Evolutionary conservation across 768 basidiomycete genomes (phyloP).

Genomic region (Kockovaella imperatae): DNA sequence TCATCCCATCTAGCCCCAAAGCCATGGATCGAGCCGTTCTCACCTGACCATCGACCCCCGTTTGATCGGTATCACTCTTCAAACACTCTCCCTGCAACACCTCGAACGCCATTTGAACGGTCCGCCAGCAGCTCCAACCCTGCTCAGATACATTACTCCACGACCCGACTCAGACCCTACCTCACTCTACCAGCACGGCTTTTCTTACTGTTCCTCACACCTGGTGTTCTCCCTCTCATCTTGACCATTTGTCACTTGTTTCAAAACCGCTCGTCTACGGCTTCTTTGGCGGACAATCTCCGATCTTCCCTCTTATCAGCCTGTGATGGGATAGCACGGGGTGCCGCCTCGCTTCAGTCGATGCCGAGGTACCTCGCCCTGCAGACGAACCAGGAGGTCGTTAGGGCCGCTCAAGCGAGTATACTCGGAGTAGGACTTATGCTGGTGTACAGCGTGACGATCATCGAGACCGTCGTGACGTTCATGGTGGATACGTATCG

Average conservation of each 20-base stretch:
- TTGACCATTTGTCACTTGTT: slow-evolving; percentile 79
- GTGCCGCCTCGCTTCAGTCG: slow-evolving; percentile 71
- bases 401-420: slow-evolving; percentile 67
- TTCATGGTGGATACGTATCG: slow-evolving; percentile 89
- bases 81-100: slow-evolving; percentile 27
- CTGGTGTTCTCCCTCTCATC: slow-evolving; percentile 77
- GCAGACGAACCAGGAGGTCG: slow-evolving; percentile 71
- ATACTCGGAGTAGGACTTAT: slow-evolving; percentile 68
- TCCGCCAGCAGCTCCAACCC: background rate
- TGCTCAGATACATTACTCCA: background rate
- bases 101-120: slow-evolving; percentile 24
- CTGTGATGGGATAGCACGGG: slow-evolving; percentile 75
- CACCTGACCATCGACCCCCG: slow-evolving; percentile 31
- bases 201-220: slow-evolving; percentile 83
- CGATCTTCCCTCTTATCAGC: slow-evolving; percentile 71
- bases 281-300: slow-evolving; percentile 60
- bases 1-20: too few relatives aligned
- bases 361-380: slow-evolving; percentile 82
- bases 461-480: slow-evolving; percentile 79
- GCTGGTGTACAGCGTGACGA: slow-evolving; percentile 59
- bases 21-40: slow-evolving; percentile 33
- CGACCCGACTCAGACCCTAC: slow-evolving; percentile 60
- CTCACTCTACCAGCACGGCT: slow-evolving; percentile 73
- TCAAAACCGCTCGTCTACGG: slow-evolving; percentile 61
- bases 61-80: slow-evolving; percentile 33